phyloP scores from a whole-genome alignment of 768 basidiomycete species.

The Lactifluus piperatus region DNA sequence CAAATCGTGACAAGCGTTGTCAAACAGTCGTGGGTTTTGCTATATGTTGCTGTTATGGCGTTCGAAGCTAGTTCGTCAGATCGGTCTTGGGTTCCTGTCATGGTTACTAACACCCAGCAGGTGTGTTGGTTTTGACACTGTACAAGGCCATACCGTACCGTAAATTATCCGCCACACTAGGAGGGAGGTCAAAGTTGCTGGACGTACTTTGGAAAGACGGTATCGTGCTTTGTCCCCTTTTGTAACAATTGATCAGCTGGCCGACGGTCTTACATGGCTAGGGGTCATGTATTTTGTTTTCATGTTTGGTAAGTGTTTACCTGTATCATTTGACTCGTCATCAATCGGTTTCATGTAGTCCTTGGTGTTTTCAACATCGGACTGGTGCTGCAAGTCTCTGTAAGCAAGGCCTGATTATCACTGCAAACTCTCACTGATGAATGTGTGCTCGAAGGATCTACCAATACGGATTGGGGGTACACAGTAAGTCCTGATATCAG shows the following conservation, averaged over 20 bases:
- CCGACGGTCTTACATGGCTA: not conserved
- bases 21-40: not conserved
- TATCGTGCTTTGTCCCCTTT: not conserved
- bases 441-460: not conserved
- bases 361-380: conserved; percentile 12
- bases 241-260: no score
- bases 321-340: no score
- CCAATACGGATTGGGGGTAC: not conserved
- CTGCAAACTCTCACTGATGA: not conserved
- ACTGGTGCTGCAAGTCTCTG: conserved; percentile 5
- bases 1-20: not conserved
- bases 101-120: not conserved
- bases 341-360: not conserved
- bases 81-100: not conserved
- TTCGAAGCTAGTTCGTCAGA: conserved; percentile 11
- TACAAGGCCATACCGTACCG: conserved; percentile 1
- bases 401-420: not conserved
- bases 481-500: no score
- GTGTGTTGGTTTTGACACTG: conserved; percentile 7
- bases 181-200: not conserved
- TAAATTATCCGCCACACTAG: not conserved
- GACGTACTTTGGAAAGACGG: conserved; percentile 15
- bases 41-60: not conserved
- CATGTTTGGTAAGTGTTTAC: conserved; percentile 6
- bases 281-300: conserved; percentile 18